Evolutionary conservation across 1,139 yeast genomes (phyloP).

Genomic region (Zhuliangozyma parablackwelliae): DNA sequence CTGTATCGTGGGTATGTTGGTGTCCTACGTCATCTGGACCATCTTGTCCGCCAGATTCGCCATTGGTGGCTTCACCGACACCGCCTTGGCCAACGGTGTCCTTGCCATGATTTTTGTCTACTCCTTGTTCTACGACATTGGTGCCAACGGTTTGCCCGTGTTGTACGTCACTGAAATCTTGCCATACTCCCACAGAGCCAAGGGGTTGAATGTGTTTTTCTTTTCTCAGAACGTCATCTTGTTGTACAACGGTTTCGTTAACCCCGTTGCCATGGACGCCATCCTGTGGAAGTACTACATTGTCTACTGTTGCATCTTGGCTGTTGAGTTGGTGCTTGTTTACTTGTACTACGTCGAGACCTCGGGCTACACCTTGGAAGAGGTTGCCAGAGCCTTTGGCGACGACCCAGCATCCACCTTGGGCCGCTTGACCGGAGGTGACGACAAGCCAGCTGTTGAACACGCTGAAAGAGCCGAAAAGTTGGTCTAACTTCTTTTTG

Average conservation of each 20-base stretch:
- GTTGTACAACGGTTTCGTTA: slow-evolving; percentile 41
- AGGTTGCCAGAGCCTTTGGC: slow-evolving; percentile 47
- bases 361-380: slow-evolving; percentile 51
- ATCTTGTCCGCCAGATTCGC: slow-evolving; percentile 34
- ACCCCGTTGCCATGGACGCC: slow-evolving; percentile 57
- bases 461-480: too few species aligned
- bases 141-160: slow-evolving; percentile 38
- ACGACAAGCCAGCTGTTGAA: too few species aligned
- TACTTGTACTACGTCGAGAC: slow-evolving; percentile 48
- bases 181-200: slow-evolving; percentile 43
- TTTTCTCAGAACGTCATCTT: slow-evolving; percentile 21
- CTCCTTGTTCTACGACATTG: slow-evolving; percentile 33
- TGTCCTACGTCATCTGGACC: slow-evolving; percentile 37
- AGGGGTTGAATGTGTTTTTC: slow-evolving; percentile 34
- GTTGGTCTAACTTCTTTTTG: too few species aligned
- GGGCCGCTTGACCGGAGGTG: background rate
- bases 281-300: slow-evolving; percentile 60
- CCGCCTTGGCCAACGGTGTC: slow-evolving; percentile 37
- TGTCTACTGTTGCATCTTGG: slow-evolving; percentile 42
- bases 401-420: slow-evolving; percentile 18
- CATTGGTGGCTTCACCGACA: slow-evolving; percentile 28
- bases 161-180: slow-evolving; percentile 39
- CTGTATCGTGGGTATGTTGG: slow-evolving; percentile 32
- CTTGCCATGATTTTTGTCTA: slow-evolving; percentile 44
- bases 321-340: slow-evolving; percentile 33